Conservation (phyloP, 306 rosid species). For the Myrica gale region DNA sequence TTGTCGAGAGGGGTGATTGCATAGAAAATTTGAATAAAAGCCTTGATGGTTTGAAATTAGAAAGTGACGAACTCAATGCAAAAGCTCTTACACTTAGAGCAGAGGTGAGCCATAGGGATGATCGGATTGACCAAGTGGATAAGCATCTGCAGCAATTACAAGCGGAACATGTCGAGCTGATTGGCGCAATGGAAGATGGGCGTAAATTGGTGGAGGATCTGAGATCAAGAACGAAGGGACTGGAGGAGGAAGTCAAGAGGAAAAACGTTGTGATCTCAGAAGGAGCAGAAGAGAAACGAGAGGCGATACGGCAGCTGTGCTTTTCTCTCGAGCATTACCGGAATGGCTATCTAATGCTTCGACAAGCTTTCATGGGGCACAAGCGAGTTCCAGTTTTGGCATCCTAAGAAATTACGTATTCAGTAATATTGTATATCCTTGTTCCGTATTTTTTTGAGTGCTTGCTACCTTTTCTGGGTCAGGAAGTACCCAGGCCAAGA, state of each 20-base stretch:
- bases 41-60: constrained; percentile 41
- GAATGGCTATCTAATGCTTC: constrained; percentile 53
- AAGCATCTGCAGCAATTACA: constrained; percentile 50
- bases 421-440: constrained; percentile 16
- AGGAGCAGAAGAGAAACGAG: constrained; percentile 87
- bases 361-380: constrained; percentile 50
- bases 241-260: constrained; percentile 67
- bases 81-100: constrained; percentile 40
- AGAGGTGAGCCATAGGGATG: constrained; percentile 46
- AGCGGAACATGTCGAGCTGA: constrained; percentile 48
- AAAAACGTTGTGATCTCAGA: constrained; percentile 54
- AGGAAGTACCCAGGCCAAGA: constrained; percentile 6
- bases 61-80: constrained; percentile 50
- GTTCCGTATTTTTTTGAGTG: constrained; percentile 4
- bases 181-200: constrained; percentile 45
- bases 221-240: constrained; percentile 45
- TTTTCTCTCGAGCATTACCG: constrained; percentile 84
- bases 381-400: constrained; percentile 66
- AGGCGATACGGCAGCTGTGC: constrained; percentile 88
- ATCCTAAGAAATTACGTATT: constrained; percentile 24
- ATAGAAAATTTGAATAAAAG: constrained; percentile 43
- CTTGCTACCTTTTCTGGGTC: constrained; percentile 8
- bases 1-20: constrained; percentile 37
- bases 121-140: constrained; percentile 36
- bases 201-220: constrained; percentile 47